Base-by-base conservation (phyloP, 345 rosid species). In the Abelmoschus esculentus region DNA sequence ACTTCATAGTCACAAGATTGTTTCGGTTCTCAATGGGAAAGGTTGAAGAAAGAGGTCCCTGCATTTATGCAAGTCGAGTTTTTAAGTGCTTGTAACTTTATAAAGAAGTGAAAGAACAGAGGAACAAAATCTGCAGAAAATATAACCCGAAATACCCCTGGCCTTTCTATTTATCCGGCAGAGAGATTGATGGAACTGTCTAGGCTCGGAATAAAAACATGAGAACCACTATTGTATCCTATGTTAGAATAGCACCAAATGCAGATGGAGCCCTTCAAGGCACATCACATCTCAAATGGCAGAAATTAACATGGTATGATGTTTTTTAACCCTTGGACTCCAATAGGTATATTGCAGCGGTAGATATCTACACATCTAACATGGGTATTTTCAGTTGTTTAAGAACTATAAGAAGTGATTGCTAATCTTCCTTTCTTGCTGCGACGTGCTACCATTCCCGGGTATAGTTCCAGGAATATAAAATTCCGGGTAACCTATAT, bases 21-120 rank as follows among this genome's bases (percentile, higher is more conserved):
- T 57, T 78, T 71, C 91, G 78, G 75, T 95, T 95, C 93, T 95
- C 99, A 36, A 93, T 73, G 6, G 97, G 96, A 71, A 91, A 93
- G 47, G 84, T 73, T 36, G 92, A 78, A 10, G 96, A 83, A 65
- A 93, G 84, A 22, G 90, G 83, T 36, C 97, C 98, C 97, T 93
- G 88, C 74, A 76, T 13, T 36, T 70, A 36, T 72, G 47, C 19
- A 73, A 1, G 56, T 4, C 49, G 46, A 68, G 70, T 46, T 12
- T 34, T 53, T 47, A 13, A 42, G 17, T 18, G 18, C 28, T 65
- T 14, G 38, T 42, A 42, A 42, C 10, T 42, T 2, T 42, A 42
- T 10, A 42, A 22, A 22, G 26, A 22, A 42, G 46, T 8, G 42
- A 7, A 22, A 38, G 7, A 42, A 42, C 46, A 38, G 13, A 55